Conservation (phyloP, 2,329 filamentous ascomycete species). For the Alternaria consortialis region DNA sequence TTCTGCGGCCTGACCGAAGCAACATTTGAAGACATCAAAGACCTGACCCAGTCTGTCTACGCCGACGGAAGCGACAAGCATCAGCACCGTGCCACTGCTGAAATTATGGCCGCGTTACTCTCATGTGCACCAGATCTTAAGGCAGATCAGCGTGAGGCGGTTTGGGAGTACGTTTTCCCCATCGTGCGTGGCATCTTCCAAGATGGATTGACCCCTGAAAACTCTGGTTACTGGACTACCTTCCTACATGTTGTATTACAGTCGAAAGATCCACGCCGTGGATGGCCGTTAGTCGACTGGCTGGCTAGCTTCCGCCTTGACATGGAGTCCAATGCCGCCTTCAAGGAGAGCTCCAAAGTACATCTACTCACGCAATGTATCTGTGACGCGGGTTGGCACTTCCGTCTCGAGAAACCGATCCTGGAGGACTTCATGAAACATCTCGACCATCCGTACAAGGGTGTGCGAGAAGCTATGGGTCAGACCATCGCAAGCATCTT, state of each 20-base stretch:
- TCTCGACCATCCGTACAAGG: constrained; percentile 97
- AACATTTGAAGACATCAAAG: constrained; percentile 87
- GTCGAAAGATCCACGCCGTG: constrained; percentile 86
- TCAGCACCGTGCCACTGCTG: constrained; percentile 92
- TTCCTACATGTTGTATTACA: constrained; percentile 91
- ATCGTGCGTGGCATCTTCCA: constrained; percentile 85
- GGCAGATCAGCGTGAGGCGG: constrained; percentile 73
- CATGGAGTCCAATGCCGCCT: constrained; percentile 94
- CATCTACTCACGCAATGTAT: constrained; percentile 89
- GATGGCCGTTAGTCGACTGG: constrained; percentile 84
- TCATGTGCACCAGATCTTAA: constrained; percentile 82
- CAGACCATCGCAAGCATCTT: constrained; percentile 88
- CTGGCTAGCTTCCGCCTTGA: constrained; percentile 88
- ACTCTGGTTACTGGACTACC: constrained; percentile 92
- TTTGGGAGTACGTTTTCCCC: constrained; percentile 92
- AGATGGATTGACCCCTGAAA: constrained; percentile 94
- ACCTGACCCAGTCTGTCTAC: constrained; percentile 78
- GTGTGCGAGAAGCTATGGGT: constrained; percentile 93
- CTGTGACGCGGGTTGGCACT: constrained; percentile 93
- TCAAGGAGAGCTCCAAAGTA: constrained; percentile 98
- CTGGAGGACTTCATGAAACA: constrained; percentile 88
- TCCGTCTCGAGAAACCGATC: constrained; percentile 87
- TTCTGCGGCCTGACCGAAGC: constrained; percentile 78
- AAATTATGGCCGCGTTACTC: constrained; percentile 88
- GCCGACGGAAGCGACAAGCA: constrained; percentile 97